Percentiles rank a stretch among this genome's conserved stretches.
phyloP scores from a whole-genome alignment of 225 moss, liverwort and hornwort species.

The Polytrichum formosum region DNA sequence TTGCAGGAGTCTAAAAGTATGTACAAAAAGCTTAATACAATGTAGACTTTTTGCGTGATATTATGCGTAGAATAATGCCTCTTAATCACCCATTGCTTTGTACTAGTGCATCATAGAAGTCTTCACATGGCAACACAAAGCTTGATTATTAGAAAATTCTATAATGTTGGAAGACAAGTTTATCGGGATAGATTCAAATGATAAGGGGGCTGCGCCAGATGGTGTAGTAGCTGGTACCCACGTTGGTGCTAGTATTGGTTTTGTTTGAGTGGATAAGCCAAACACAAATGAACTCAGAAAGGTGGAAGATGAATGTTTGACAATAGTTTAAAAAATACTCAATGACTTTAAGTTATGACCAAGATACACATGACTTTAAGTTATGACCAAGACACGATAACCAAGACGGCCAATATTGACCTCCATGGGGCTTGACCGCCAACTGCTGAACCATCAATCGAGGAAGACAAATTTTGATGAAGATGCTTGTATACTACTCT shows the following conservation, averaged over 20 bases:
- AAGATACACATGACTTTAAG: too few species aligned
- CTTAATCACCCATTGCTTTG: background rate
- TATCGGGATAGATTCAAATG: slow-evolving; percentile 27
- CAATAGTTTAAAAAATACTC: background rate
- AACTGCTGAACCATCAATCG: too few species aligned
- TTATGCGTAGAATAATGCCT: background rate
- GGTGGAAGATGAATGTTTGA: too few species aligned
- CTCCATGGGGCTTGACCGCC: too few species aligned
- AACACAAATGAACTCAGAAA: background rate
- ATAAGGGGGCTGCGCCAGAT: slow-evolving; percentile 29
- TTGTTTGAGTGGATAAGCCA: slow-evolving; percentile 23
- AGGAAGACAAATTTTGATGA: too few species aligned
- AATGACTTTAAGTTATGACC: background rate
- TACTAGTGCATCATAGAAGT: background rate
- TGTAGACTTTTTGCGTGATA: background rate
- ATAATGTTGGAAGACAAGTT: slow-evolving; percentile 40
- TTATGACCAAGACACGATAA: too few species aligned
- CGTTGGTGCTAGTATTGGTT: slow-evolving; percentile 26
- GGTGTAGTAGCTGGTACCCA: background rate
- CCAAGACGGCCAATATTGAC: too few species aligned
- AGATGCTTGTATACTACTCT: too few species aligned
- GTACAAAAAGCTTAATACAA: background rate
- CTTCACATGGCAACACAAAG: slow-evolving; percentile 43
- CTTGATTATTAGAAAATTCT: slow-evolving; percentile 55
- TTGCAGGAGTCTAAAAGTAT: slow-evolving; percentile 30